phyloP scores from a whole-genome alignment of 495 filamentous ascomycete species.

The Xylaria cubensis region DNA sequence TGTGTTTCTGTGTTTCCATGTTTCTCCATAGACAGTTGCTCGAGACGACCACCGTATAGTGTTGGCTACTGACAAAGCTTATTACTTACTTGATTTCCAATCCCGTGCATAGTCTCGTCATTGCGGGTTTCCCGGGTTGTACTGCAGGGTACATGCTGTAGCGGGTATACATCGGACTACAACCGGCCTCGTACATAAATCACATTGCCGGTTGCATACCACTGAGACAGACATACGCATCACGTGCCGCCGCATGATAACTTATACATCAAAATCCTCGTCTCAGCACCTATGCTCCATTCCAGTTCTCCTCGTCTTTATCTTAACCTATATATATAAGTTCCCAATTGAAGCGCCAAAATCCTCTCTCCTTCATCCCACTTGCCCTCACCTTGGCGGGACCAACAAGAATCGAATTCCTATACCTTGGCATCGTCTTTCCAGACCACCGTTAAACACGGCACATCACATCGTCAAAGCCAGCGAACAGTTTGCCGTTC shows the following conservation, averaged over 20 bases:
- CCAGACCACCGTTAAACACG: background rate
- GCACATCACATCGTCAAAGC: background rate
- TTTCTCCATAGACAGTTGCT: background rate
- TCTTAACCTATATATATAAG: background rate
- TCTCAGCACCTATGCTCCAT: background rate
- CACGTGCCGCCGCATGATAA: slow-evolving; percentile 7
- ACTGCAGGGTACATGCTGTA: background rate
- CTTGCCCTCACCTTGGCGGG: background rate
- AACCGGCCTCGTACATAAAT: background rate
- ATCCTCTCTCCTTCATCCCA: background rate
- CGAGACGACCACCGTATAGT: background rate
- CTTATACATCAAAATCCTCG: slow-evolving; percentile 10
- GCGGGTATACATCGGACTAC: background rate
- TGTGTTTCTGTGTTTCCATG: background rate
- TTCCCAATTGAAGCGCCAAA: background rate
- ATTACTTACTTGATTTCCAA: background rate
- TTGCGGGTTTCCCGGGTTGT: background rate
- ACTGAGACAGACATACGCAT: background rate
- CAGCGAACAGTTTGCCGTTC: background rate
- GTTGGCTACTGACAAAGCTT: background rate
- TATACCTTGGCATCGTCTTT: background rate
- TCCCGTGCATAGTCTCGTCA: background rate
- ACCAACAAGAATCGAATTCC: background rate
- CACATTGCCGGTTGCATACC: background rate
- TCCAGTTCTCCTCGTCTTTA: background rate